Conservation (phyloP, 2,329 filamentous ascomycete species). For the Arachnomyces sp. region DNA sequence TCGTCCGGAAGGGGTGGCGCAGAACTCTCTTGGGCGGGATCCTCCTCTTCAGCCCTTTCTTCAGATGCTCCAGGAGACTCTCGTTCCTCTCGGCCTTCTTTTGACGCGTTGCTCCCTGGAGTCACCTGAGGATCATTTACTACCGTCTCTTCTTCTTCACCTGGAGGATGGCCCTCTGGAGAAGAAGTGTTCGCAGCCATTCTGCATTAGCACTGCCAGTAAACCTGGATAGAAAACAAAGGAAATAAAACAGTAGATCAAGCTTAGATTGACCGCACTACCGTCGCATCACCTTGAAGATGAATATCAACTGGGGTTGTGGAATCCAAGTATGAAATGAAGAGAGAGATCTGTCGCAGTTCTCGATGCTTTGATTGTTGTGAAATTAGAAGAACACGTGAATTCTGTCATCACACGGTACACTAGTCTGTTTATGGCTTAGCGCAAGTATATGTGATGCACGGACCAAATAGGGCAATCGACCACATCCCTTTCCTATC, state of each 20-base stretch:
- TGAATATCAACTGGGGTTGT: too few species aligned
- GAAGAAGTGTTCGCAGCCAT: conserved; percentile 7
- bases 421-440: too few species aligned
- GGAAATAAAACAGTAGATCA: neutral
- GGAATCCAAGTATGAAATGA: too few species aligned
- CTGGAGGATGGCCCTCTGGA: neutral
- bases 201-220: conserved; percentile 8
- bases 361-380: too few species aligned
- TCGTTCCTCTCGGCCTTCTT: conserved; percentile 4
- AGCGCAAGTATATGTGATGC: too few species aligned
- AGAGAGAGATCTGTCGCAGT: too few species aligned
- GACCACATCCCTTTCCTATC: too few species aligned
- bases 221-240: conserved; percentile 4
- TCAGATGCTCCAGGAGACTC: conserved; percentile 10
- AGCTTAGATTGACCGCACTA: too few species aligned
- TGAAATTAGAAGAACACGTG: too few species aligned
- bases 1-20: conserved; percentile 35
- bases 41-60: conserved; percentile 11
- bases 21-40: conserved; percentile 15
- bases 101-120: neutral
- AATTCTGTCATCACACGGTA: too few species aligned
- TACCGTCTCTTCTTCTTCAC: neutral
- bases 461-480: too few species aligned
- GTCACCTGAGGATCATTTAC: conserved; percentile 1
- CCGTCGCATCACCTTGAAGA: too few species aligned